These are phyloP conservation scores for Entoloma clypeatum DNA, from an alignment of 1,284 basidiomycete genomes.

Conservation along the genomic window DNA sequence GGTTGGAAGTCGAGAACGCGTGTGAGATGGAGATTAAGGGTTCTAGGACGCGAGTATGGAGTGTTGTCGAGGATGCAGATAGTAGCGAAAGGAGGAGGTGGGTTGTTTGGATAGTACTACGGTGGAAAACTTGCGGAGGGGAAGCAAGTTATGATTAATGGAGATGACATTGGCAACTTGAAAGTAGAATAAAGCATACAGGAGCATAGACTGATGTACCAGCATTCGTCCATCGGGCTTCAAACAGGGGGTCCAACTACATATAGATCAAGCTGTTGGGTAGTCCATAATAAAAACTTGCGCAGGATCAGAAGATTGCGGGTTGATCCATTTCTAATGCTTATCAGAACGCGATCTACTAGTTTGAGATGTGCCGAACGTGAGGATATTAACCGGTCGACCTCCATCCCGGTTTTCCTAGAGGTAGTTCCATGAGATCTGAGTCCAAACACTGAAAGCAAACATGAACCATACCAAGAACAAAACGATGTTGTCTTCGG, in stretches of 20 bases:
- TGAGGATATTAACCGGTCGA: constrained; percentile 40
- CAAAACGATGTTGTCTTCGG: constrained; percentile 47
- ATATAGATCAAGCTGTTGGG: no score
- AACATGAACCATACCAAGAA: constrained; percentile 34
- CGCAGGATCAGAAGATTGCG: no score
- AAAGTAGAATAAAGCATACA: no score
- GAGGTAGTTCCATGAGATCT: constrained; percentile 1
- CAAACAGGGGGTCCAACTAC: no score
- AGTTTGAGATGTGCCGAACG: constrained; percentile 36
- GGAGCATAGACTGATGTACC: no score
- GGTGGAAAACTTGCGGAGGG: constrained; percentile 36
- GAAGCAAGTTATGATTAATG: not conserved
- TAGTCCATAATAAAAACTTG: no score
- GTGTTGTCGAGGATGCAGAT: constrained; percentile 49
- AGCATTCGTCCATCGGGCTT: no score
- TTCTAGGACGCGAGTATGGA: constrained; percentile 44
- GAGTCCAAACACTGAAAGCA: constrained; percentile 5
- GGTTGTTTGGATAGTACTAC: constrained; percentile 64
- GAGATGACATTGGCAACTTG: not conserved
- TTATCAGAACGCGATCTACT: constrained; percentile 17
- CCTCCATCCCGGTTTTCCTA: constrained; percentile 38
- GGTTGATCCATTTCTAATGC: no score
- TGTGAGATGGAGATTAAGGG: constrained; percentile 47
- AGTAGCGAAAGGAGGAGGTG: constrained; percentile 63
- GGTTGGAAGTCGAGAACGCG: constrained; percentile 46